Base-by-base conservation (phyloP, 2,329 filamentous ascomycete species). In the Calonectria ilicicola region DNA sequence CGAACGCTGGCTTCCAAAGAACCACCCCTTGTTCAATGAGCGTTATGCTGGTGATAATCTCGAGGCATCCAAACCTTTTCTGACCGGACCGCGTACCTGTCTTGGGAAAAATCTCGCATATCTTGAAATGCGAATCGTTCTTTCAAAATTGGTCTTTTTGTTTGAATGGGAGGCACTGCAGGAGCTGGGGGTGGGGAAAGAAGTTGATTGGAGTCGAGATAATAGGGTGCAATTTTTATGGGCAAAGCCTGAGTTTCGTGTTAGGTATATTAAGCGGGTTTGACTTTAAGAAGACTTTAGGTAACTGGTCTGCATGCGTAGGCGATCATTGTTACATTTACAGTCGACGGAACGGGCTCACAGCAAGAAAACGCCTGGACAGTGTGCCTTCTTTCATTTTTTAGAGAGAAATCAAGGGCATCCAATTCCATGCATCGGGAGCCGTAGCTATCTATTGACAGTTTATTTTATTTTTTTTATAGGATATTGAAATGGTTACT, bases 61-160 rank as follows among this genome's bases (percentile, higher is more conserved):
- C 0, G 60, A 42, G n/a, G 70, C 62, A 17, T 72, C 44, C 1
- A 69, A 63, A 51, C 70, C 70, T 1, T 72, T 72, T 26, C 17
- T 44, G 10, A 40, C 38, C 8, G 70, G 70, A 9, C 66, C 66
- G 7, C 60, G 70, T 1, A 51, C 35, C 1, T 72, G 70, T 26
- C 23, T 72, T 2, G 70, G 70, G 1, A 69, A 72, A 35, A 72
- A 72, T 26, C 62, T 72, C 7, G 70, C 70, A 3, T 69, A 72
- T 27, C 9, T 58, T 6, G 69, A 72, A 27, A 63, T 72, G 51
- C 49, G 70, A 17, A 47, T 72, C 7, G 46, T 72, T 14, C 4
- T 72, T 19, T 14, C 42, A 10, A 58, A 60, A 44, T 38, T 70
- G 12, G 46, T 66, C 3, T 62, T 58, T 14, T 10, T 47, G 17